Evolutionary conservation across 2,329 filamentous ascomycete genomes (phyloP), one percentile per base, ranked within the genome.

Genomic region (Aureobasidium pullulans): DNA sequence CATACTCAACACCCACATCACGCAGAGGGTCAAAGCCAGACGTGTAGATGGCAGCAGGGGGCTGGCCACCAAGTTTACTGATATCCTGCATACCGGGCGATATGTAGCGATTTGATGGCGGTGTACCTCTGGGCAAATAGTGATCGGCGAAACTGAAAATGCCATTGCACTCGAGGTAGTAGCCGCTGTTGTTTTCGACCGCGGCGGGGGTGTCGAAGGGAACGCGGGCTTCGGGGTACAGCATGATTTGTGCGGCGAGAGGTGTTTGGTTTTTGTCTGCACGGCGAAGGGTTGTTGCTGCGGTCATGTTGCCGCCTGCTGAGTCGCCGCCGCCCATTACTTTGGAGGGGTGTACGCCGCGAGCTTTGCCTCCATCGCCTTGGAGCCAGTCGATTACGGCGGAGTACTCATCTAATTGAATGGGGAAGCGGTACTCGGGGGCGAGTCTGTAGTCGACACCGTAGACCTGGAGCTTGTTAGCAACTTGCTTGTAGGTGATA

Each of bases 291-390:
- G 62, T 61, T 2, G 73, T 36, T 9, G 68, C 70, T 4, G 70
- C 68, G 2, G 72, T 72, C 70, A 73, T 70, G 58, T 72, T 72
- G 2, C 71, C 70, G n/a, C 70, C 71, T 4, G 70, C 70, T 31
- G 64, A 68, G 57, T 73, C 70, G 29, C 71, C 72, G 23, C 69
- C 70, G 7, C 69, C 69, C 6, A 70, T 64, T 3, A 73, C 65
- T 31, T 63, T 63, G 10, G 65, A 59, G 2, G 65, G 48, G 46
- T 70, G 61, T 13, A 73, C 65, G 13, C 68, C 69, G 1, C 66
- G 65, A 8, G 61, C 60, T 11, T 57, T 61, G 5, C 69, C 69
- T 2, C 65, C 66, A 36, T 60, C 32, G 3, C 65, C 59, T 48
- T 66, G 66, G 16, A 69, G 61, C 64, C 67, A 70, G 16, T 66